phyloP scores from a whole-genome alignment of 768 basidiomycete species.

The Mycena venus region DNA sequence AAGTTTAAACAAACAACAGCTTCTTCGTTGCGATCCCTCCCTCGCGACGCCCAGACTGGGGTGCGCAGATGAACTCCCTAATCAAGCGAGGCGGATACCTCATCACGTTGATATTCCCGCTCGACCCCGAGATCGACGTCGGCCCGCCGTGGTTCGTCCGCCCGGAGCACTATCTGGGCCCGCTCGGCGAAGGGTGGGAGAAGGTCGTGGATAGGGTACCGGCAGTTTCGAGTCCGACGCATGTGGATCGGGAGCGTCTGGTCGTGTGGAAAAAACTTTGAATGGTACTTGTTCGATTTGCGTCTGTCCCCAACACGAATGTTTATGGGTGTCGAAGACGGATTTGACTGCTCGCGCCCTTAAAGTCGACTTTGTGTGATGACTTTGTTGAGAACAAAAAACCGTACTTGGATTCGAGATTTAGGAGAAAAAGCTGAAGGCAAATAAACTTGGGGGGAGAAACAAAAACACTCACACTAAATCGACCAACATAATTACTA shows the following conservation, averaged over 20 bases:
- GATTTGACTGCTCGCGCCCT: no score
- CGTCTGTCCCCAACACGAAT: no score
- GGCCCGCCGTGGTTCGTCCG: constrained; percentile 78
- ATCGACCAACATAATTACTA: no score
- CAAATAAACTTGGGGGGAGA: no score
- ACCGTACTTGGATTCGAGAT: no score
- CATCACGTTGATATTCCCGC: constrained; percentile 71
- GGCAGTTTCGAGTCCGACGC: constrained; percentile 51
- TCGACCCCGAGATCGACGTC: constrained; percentile 54
- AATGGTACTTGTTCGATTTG: no score
- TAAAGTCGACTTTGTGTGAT: no score
- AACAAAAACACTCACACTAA: no score
- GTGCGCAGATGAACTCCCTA: constrained; percentile 64
- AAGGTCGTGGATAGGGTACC: constrained; percentile 69
- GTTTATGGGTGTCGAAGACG: no score
- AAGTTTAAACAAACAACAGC: constrained; percentile 46
- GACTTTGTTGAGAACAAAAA: no score
- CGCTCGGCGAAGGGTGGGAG: constrained; percentile 63
- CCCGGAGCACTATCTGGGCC: constrained; percentile 67
- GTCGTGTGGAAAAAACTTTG: constrained; percentile 65
- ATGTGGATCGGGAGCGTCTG: constrained; percentile 64
- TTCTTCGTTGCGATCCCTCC: constrained; percentile 84
- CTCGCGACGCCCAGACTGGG: constrained; percentile 66
- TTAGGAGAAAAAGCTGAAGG: no score
- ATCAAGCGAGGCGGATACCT: constrained; percentile 75